Conservation (phyloP, 2,329 filamentous ascomycete species). For the Sporothrix sp. region DNA sequence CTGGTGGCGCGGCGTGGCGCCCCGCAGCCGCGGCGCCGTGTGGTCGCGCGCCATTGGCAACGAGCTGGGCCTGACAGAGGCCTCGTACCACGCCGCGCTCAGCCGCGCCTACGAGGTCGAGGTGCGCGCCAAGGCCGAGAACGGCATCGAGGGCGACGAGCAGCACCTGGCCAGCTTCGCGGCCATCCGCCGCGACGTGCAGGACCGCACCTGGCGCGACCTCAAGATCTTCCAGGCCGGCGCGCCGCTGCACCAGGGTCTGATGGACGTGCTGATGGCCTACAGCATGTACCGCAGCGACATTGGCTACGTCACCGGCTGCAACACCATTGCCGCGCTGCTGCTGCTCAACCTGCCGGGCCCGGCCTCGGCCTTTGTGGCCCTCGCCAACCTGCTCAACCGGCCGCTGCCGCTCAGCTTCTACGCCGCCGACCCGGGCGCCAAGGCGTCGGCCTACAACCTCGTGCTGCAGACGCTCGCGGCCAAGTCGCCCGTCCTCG, state of each 20-base stretch:
- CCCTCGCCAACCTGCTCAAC: slow-evolving; percentile 69
- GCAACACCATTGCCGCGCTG: slow-evolving; percentile 66
- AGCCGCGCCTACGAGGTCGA: slow-evolving; percentile 56
- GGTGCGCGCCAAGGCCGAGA: slow-evolving; percentile 41
- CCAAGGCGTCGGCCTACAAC: slow-evolving; percentile 58
- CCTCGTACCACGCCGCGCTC: slow-evolving; percentile 62
- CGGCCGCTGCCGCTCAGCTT: slow-evolving; percentile 66
- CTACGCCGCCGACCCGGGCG: slow-evolving; percentile 58
- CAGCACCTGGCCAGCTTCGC: slow-evolving; percentile 51
- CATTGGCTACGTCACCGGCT: slow-evolving; percentile 66
- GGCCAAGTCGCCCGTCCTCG: slow-evolving; percentile 53
- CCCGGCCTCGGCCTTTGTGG: slow-evolving; percentile 55
- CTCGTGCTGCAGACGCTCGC: slow-evolving; percentile 57
- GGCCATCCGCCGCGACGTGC: slow-evolving; percentile 54
- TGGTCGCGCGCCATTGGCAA: slow-evolving; percentile 68
- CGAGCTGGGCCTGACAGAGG: slow-evolving; percentile 55
- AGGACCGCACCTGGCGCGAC: slow-evolving; percentile 57
- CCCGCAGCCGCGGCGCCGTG: slow-evolving; percentile 57
- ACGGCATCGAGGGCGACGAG: slow-evolving; percentile 43
- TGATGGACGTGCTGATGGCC: slow-evolving; percentile 65
- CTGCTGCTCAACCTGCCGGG: slow-evolving; percentile 61
- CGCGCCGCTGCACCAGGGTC: slow-evolving; percentile 55
- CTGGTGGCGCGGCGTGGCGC: slow-evolving; percentile 73
- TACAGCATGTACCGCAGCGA: slow-evolving; percentile 77
- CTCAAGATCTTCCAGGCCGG: slow-evolving; percentile 60